Percentiles rank a stretch among this genome's conserved stretches.
Evolutionary conservation across 257 asterid species (phyloP).

Genomic region (Haberlea rhodopensis): DNA sequence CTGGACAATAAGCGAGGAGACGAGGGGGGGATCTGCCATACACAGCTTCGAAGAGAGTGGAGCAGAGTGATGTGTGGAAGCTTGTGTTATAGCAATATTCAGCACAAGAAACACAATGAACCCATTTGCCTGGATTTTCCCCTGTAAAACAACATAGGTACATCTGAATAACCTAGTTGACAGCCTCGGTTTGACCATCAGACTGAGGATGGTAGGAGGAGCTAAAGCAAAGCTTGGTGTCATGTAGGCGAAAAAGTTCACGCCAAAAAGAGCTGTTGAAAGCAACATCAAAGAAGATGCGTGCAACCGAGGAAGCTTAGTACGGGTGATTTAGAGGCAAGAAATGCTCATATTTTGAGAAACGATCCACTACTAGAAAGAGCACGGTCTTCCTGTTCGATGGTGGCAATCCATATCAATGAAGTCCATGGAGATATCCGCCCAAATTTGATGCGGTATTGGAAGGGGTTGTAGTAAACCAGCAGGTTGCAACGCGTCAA

Average conservation of each 20-base stretch:
- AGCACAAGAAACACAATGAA: not conserved
- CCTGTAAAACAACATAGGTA: not conserved
- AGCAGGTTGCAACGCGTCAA: no score
- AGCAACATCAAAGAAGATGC: not conserved
- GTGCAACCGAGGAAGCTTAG: not conserved
- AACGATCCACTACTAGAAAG: not conserved
- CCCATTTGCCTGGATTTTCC: not conserved
- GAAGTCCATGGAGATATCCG: no score
- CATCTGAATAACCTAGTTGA: not conserved
- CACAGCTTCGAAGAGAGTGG: not conserved
- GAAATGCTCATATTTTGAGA: not conserved
- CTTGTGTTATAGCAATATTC: not conserved
- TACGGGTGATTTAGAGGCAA: not conserved
- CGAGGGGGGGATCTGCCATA: not conserved
- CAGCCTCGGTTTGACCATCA: not conserved
- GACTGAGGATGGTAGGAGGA: not conserved
- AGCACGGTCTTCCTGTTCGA: not conserved
- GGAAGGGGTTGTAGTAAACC: no score
- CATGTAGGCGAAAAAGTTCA: not conserved
- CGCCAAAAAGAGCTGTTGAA: not conserved
- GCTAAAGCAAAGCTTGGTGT: not conserved
- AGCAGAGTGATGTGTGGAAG: not conserved
- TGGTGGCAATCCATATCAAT: not conserved
- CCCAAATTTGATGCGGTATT: no score
- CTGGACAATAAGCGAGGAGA: not conserved